phyloP scores from a whole-genome alignment of 805 yeast species.

The Priceomyces haplophilus region DNA sequence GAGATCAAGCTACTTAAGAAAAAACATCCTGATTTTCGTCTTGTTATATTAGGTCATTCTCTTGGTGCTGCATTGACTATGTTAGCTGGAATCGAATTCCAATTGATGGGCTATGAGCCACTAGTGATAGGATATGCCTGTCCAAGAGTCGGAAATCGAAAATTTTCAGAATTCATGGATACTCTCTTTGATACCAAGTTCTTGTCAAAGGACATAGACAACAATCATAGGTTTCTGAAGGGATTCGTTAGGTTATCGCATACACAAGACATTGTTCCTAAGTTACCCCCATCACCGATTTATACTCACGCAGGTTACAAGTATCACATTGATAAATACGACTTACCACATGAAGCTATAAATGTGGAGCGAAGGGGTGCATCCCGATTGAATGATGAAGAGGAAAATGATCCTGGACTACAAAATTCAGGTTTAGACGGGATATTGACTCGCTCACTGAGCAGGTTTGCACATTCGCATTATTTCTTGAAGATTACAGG shows the following conservation, averaged over 20 bases:
- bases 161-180: slow-evolving; percentile 53
- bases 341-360: slow-evolving; percentile 34
- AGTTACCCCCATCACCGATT: slow-evolving; percentile 51
- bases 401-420: background rate
- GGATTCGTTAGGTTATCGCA: slow-evolving; percentile 59
- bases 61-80: slow-evolving; percentile 71
- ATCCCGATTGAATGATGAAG: background rate
- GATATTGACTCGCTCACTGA: slow-evolving; percentile 20
- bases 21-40: slow-evolving; percentile 44
- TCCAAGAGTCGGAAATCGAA: slow-evolving; percentile 60
- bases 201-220: slow-evolving; percentile 19
- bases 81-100: slow-evolving; percentile 60
- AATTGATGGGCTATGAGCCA: slow-evolving; percentile 52
- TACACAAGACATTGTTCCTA: slow-evolving; percentile 56
- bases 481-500: slow-evolving; percentile 31
- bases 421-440: slow-evolving; percentile 8
- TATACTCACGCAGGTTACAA: slow-evolving; percentile 51
- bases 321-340: slow-evolving; percentile 39
- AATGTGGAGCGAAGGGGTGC: slow-evolving; percentile 15
- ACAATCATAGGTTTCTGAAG: slow-evolving; percentile 20
- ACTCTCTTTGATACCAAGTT: slow-evolving; percentile 38
- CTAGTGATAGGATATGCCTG: slow-evolving; percentile 58
- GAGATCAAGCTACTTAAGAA: slow-evolving; percentile 31
- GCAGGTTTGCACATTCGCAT: slow-evolving; percentile 29
- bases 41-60: slow-evolving; percentile 70